Evolutionary conservation across 352 stramenopile genomes (phyloP).

Genomic region (Phytopythium oedochilum): DNA sequence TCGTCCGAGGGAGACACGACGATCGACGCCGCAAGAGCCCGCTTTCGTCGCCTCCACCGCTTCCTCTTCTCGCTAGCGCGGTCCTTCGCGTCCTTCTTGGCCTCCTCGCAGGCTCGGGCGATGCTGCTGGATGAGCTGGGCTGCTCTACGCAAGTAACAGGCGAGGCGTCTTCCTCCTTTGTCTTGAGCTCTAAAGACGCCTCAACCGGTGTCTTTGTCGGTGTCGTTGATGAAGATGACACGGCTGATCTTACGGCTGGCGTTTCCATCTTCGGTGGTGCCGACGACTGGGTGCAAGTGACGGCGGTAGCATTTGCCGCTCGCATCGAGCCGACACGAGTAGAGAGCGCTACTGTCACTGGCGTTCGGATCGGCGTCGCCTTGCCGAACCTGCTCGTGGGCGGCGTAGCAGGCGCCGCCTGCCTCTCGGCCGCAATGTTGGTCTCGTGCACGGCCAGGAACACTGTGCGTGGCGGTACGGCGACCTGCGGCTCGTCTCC

Average conservation of each 20-base stretch:
- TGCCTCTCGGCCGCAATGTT: neutral
- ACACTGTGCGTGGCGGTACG: neutral
- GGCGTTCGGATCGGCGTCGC: neutral
- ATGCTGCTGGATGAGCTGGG: neutral
- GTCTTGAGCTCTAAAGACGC: neutral
- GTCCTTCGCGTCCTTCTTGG: neutral
- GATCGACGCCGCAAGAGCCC: neutral
- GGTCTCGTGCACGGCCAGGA: conserved; percentile 3
- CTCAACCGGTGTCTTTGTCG: neutral
- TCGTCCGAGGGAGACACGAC: conserved; percentile 1
- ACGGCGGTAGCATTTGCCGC: neutral
- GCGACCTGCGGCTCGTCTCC: neutral
- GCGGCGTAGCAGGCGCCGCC: neutral
- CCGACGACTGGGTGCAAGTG: neutral
- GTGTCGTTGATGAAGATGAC: neutral
- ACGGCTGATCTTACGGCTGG: neutral
- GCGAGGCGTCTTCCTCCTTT: neutral
- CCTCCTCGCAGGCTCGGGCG: neutral
- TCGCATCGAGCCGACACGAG: neutral
- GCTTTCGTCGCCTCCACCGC: neutral
- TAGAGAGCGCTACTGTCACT: neutral
- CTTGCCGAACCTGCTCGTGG: neutral
- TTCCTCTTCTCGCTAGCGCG: neutral
- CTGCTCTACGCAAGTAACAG: neutral
- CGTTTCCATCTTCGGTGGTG: neutral